These are phyloP conservation scores for Lyophyllum semitale DNA, from an alignment of 768 basidiomycete species.

Conservation along the genomic window DNA sequence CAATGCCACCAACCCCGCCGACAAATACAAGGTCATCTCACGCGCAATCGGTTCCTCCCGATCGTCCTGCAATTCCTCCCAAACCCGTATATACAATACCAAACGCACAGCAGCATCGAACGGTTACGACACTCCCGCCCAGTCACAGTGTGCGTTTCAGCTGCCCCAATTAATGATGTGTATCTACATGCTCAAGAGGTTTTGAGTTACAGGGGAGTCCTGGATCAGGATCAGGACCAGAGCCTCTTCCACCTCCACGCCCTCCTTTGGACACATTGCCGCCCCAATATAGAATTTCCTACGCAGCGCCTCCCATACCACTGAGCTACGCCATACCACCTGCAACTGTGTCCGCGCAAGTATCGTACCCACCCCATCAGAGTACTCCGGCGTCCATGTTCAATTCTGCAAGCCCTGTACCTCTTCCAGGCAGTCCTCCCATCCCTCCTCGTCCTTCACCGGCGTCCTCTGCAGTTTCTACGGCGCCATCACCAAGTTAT, in stretches of 20 bases:
- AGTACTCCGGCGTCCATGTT: background rate
- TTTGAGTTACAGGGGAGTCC: background rate
- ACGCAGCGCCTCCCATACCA: constrained; percentile 7
- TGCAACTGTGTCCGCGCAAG: background rate
- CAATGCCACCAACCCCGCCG: constrained; percentile 23
- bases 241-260: constrained; percentile 9
- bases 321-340: constrained; percentile 4
- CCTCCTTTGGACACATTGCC: constrained; percentile 10
- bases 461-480: constrained; percentile 1
- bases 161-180: background rate
- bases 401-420: constrained; percentile 7
- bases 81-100: constrained; percentile 27
- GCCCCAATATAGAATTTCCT: constrained; percentile 12
- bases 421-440: constrained; percentile 13
- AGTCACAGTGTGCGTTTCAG: constrained; percentile 7
- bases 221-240: constrained; percentile 1
- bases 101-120: constrained; percentile 1
- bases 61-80: constrained; percentile 33
- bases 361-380: background rate
- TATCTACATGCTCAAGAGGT: constrained; percentile 1
- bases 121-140: constrained; percentile 3
- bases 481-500: constrained; percentile 16
- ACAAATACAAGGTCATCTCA: constrained; percentile 20
- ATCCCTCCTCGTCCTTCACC: constrained; percentile 7
- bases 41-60: constrained; percentile 14